Evolutionary conservation across 2,329 filamentous ascomycete genomes (phyloP).

Genomic region (Colletotrichum siamense): DNA sequence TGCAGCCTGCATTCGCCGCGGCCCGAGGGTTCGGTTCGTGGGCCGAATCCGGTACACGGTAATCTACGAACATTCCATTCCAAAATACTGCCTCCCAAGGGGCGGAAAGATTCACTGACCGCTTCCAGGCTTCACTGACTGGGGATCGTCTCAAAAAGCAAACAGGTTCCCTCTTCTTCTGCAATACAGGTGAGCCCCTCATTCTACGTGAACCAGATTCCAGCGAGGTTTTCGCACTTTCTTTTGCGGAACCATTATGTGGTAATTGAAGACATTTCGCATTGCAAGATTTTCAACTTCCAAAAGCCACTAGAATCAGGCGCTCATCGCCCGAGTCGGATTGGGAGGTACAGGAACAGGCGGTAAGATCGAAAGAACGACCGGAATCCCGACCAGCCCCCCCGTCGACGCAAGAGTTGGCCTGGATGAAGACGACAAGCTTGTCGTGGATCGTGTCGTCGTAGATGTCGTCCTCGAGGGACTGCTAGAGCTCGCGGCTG

Average conservation of each 20-base stretch:
- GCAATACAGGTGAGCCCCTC: too few species aligned
- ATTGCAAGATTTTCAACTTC: neutral
- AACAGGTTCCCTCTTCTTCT: too few species aligned
- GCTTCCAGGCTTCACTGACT: neutral
- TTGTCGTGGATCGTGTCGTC: neutral
- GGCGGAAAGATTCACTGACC: neutral
- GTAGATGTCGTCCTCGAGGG: neutral
- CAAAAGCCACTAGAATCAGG: neutral
- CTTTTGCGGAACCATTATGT: too few species aligned
- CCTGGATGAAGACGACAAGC: neutral
- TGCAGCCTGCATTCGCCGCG: neutral
- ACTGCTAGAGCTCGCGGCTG: neutral
- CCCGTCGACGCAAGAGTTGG: neutral
- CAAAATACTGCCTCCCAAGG: neutral
- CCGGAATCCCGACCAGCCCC: neutral
- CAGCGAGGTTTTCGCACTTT: too few species aligned
- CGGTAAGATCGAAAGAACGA: neutral
- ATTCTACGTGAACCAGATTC: too few species aligned
- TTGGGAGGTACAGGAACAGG: neutral
- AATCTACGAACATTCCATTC: neutral
- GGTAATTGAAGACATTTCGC: neutral
- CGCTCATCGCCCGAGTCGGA: neutral
- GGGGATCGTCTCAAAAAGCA: neutral
- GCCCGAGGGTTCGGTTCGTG: neutral
- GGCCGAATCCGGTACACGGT: neutral